Evolutionary conservation across 1,284 basidiomycete genomes (phyloP), one percentile per base, ranked within the genome.

Genomic region (Xerocomus alliaceus): DNA sequence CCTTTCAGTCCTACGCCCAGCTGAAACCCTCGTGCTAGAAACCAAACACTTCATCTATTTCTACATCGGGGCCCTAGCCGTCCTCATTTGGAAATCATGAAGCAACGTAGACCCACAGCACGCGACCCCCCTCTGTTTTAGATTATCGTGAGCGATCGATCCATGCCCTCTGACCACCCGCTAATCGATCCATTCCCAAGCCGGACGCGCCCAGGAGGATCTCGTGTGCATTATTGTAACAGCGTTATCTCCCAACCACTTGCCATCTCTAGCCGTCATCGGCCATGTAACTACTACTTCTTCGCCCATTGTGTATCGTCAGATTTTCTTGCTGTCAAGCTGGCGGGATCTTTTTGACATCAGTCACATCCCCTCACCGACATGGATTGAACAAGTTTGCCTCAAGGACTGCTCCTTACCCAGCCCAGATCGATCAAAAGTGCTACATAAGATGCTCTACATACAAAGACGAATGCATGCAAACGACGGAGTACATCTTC

Each of bases 41-140:
- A 95, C 94, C 66, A 95, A 95, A 78, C 92, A 97, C 77, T 97
- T 97, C 81, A 95, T 97, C 81, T 97, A 97, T 84, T 96, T 96
- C 81, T 96, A 96, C 83, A 84, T 96, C 74, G 93, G 93, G 59
- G 83, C 88, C 39, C 88, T 95, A 66, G 94, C 94, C 62, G 87
- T 97, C 79, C 88, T 97, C 77, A 90, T 97, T 79, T 97, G 94
- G 94, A 96, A 95, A 82, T 95, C 93, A 81, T 93, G 81, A 81
- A 78, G 56, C 52, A 46, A 63, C 60, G 44, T 35, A 31, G 6
- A 51, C 45, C 31, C 22, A 12, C 28, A 22, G 37, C 61, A 56
- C 56, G 39, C 58, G 46, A 61, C 58, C 58, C 49, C 54, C 45
- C 54, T 51, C 37, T 57, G 56, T 60, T 58, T 56, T 69, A 73